Conservation (phyloP, 1,284 basidiomycete genomes). For the Marasmius oreades region DNA sequence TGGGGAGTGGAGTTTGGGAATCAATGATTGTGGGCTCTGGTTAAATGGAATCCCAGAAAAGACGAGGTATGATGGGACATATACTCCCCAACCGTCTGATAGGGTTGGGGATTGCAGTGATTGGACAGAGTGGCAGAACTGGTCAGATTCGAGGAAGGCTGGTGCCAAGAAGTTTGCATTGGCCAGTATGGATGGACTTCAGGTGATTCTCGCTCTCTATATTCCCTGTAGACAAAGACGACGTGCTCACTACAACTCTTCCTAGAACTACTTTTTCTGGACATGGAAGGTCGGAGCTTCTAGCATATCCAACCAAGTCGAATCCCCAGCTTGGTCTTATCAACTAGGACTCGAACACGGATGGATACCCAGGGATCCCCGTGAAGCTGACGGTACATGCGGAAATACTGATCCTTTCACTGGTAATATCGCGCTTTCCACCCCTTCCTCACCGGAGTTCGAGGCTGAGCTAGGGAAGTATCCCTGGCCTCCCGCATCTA, state of each 20-base stretch:
- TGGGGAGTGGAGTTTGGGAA: slow-evolving; percentile 81
- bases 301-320: slow-evolving; percentile 56
- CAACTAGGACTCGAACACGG: slow-evolving; percentile 77
- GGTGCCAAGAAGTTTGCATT: slow-evolving; percentile 65
- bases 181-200: slow-evolving; percentile 84
- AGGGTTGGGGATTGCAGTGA: slow-evolving; percentile 53
- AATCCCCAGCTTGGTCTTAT: slow-evolving; percentile 89
- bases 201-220: slow-evolving; percentile 38
- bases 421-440: slow-evolving; percentile 49
- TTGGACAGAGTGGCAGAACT: slow-evolving; percentile 73
- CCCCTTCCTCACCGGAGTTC: slow-evolving; percentile 41
- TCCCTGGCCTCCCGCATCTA: slow-evolving; percentile 62
- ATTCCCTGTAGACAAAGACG: too few species aligned
- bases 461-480: slow-evolving; percentile 45
- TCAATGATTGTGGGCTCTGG: slow-evolving; percentile 81
- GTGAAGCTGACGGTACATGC: slow-evolving; percentile 68
- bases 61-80: slow-evolving; percentile 74
- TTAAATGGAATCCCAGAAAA: slow-evolving; percentile 83
- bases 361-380: slow-evolving; percentile 87
- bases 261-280: slow-evolving; percentile 93
- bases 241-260: too few species aligned
- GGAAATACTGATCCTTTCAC: slow-evolving; percentile 59
- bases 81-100: slow-evolving; percentile 27
- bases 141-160: slow-evolving; percentile 55
- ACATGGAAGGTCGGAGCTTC: slow-evolving; percentile 89